Base-by-base conservation (phyloP, 805 yeast genomes). In the Tetrapisispora arboricola region DNA sequence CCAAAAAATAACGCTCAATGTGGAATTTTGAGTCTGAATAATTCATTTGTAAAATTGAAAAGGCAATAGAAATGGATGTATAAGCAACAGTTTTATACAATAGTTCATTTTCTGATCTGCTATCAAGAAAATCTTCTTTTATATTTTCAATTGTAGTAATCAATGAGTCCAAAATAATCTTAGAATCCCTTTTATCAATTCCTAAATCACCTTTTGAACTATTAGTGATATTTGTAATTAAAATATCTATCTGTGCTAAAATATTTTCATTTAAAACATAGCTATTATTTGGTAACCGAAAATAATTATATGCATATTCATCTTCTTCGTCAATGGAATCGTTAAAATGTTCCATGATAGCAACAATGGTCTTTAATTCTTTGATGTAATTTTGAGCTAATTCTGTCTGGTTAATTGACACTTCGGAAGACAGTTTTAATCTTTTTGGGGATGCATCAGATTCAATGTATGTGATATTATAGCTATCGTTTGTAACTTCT, bases 1-100 rank as follows among this genome's bases (percentile, higher is more conserved):
- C 59, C 3, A 51, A 48, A 13, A 76, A 46, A 47, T 67, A 69
- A 5, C 62, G 64, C 29, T 75, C 80, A 20, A 71, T 46, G 41
- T 68, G 67, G 3, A 80, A 49, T 30, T 57, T 60, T 43, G 69
- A 70, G 39, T 74, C 76, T 2, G 52, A 44, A 32, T 66, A 50
- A 27, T 62, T 59, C 13, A 72, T 50, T 22, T 66, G 64, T 40
- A 76, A 63, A 1, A 73, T 58, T 3, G 57, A 47, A 35, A 76
- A 54, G 4, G 73, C 54, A 4, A 69, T 45, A 3, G 61, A 54
- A 2, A 68, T 54, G 1, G 74, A 66, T 29, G 47, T 25, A 19
- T 63, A 49, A 6, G 65, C 61, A 33, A 55, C 56, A 24, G 40
- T 51, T 18, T 57, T 59, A 17, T 19, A 32, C 12, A 30, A 21